A percentile compares a stretch with the other conserved stretches of the same genome.
Evolutionary conservation across 257 asterid species (phyloP).

Genomic region (Eustoma russellianum): DNA sequence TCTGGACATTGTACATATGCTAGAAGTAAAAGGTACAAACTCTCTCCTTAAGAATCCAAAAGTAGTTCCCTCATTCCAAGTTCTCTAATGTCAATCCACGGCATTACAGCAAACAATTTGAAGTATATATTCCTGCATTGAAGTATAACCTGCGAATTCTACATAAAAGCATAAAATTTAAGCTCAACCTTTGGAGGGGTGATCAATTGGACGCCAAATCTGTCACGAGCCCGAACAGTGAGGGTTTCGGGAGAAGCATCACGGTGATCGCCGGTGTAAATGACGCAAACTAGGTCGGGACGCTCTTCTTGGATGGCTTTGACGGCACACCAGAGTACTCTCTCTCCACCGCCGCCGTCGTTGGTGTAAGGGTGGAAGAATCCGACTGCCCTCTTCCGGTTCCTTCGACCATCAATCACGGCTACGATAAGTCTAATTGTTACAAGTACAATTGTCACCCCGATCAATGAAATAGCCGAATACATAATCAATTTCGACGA

Average conservation of each 20-base stretch:
- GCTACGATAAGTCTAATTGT: slow-evolving; percentile 7
- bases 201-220: slow-evolving; percentile 74
- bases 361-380: slow-evolving; percentile 90
- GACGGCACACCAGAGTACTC: slow-evolving; percentile 96
- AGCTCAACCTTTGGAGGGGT: slow-evolving; percentile 47
- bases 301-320: slow-evolving; percentile 78
- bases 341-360: slow-evolving; percentile 99
- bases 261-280: slow-evolving; percentile 74
- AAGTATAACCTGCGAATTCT: too few relatives aligned
- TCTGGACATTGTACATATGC: too few relatives aligned
- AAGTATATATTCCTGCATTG: too few relatives aligned
- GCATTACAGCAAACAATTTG: too few relatives aligned
- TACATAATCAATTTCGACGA: too few relatives aligned
- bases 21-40: too few relatives aligned
- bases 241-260: slow-evolving; percentile 70
- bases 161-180: not conserved
- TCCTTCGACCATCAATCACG: slow-evolving; percentile 27
- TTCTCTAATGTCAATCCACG: too few relatives aligned
- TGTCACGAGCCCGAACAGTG: slow-evolving; percentile 58
- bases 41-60: not conserved
- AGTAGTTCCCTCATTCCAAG: not conserved
- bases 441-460: not conserved
- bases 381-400: slow-evolving; percentile 45
- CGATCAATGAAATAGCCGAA: too few relatives aligned
- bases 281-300: slow-evolving; percentile 66